Base-by-base conservation (phyloP, 768 basidiomycete species). In the Phanerochaete carnosa region DNA sequence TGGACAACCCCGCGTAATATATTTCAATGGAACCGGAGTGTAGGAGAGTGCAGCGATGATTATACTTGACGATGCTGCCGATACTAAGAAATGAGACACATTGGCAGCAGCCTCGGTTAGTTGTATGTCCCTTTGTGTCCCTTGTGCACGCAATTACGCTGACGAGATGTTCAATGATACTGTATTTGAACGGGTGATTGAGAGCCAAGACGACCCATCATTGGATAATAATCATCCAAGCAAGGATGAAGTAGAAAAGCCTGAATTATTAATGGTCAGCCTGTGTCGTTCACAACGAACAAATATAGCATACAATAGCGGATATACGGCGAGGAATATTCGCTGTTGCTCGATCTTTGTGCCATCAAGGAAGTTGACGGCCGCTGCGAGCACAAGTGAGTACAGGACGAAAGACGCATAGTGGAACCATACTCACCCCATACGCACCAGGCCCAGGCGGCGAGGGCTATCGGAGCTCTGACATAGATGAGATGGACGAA, bases 151-250 rank as follows among this genome's bases (percentile, higher is more conserved):
- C 33, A 6, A n/a, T 35, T 13, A 13, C 33, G 45, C 23, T 46
- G 23, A 19, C 45, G 45, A 19, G 19, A 7, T 8, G 23, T 7
- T 46, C 45, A 49, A 5, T 49, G 23, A 29, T 25, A 6, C 8
- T 49, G 28, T 26, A 49, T 49, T 46, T 19, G 7, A 46, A 25
- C 45, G 7, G 53, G 16, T 15, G 22, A 37, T 5, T 9, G 13
- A n/a, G n/a, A n/a, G n/a, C n/a, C n/a, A n/a, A n/a, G n/a, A n/a
- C n/a, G n/a, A 26, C 13, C 16, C n/a, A 43, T 45, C 72, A 95
- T 74, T 94, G 92, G 65, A 96, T 95, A 67, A 96, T 79, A 65
- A 96, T 95, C 94, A 96, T 96, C 94, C 94, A 96, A 2, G 94
- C 92, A 43, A 97, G 77, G 65, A 96, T 87, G 75, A 95, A 95